Conservation (phyloP, 257 asterid genomes). For the Solanum sitiens region DNA sequence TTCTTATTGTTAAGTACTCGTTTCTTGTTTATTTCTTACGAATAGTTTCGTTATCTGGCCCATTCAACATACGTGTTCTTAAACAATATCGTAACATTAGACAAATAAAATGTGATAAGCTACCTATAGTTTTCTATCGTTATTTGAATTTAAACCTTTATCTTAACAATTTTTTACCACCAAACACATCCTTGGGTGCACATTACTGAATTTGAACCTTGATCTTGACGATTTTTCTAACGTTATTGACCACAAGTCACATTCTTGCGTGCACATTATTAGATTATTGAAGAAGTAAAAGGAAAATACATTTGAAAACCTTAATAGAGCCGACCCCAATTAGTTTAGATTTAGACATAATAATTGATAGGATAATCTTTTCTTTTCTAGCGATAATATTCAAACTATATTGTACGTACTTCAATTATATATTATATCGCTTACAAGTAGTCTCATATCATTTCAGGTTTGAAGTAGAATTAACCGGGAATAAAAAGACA, state of each 20-base stretch:
- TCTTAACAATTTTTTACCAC: not conserved
- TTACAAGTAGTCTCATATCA: not conserved
- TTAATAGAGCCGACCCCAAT: not conserved
- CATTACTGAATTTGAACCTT: not conserved
- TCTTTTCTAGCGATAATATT: not conserved
- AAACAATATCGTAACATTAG: not conserved
- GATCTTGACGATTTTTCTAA: not conserved
- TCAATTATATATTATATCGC: not conserved
- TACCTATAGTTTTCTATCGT: not conserved
- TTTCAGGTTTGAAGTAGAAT: not conserved
- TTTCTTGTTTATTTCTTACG: not conserved
- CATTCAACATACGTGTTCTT: not conserved
- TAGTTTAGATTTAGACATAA: not conserved
- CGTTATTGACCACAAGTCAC: not conserved
- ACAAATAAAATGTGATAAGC: not conserved
- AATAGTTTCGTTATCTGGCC: no score
- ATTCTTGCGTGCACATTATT: not conserved
- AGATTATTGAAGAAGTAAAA: not conserved
- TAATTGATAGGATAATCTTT: not conserved
- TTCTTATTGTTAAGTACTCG: not conserved
- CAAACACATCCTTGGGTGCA: not conserved
- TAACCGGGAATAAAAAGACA: not conserved
- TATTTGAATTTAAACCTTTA: not conserved
- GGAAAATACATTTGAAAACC: not conserved
- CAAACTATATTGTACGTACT: not conserved